These are phyloP conservation scores for Neophaeococcomyces mojaviensis DNA, from an alignment of 2,329 filamentous ascomycete species.

Conservation along the genomic window DNA sequence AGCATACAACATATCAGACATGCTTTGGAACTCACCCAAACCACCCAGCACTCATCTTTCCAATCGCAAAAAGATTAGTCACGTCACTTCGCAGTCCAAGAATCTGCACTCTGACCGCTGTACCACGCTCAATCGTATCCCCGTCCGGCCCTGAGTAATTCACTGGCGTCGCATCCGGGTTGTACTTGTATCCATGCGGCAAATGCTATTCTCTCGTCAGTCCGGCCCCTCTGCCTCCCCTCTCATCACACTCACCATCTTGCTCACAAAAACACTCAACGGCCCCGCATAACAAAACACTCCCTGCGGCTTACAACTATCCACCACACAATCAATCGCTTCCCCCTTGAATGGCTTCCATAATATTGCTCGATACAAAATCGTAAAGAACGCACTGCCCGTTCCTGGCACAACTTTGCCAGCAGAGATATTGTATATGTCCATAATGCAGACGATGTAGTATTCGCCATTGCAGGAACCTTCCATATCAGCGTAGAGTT, in stretches of 20 bases:
- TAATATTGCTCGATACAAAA: constrained; percentile 89
- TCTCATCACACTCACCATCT: constrained; percentile 25
- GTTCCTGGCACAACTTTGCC: constrained; percentile 86
- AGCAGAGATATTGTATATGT: constrained; percentile 89
- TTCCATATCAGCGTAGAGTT: constrained; percentile 87
- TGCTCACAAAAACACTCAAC: constrained; percentile 45
- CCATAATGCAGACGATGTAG: constrained; percentile 97
- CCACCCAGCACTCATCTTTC: constrained; percentile 78
- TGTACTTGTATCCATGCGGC: constrained; percentile 84
- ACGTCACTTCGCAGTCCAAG: constrained; percentile 91
- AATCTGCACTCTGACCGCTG: constrained; percentile 87
- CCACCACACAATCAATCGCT: constrained; percentile 94
- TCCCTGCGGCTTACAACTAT: constrained; percentile 78
- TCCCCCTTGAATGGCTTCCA: constrained; percentile 98
- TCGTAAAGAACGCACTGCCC: constrained; percentile 87
- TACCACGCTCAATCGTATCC: constrained; percentile 87
- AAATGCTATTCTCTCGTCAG: constrained; percentile 46
- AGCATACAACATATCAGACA: too few species aligned
- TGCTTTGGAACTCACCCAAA: constrained; percentile 34
- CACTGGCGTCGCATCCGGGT: constrained; percentile 91
- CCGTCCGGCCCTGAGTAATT: constrained; percentile 89
- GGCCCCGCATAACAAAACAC: constrained; percentile 58
- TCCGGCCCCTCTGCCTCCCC: constrained; percentile 1
- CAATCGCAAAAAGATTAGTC: constrained; percentile 91
- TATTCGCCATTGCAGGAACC: constrained; percentile 92